Percentiles rank a stretch among this genome's conserved stretches.
Evolutionary conservation across 164 flowering plant species (phyloP).

Genomic region (Berberis vulgaris): DNA sequence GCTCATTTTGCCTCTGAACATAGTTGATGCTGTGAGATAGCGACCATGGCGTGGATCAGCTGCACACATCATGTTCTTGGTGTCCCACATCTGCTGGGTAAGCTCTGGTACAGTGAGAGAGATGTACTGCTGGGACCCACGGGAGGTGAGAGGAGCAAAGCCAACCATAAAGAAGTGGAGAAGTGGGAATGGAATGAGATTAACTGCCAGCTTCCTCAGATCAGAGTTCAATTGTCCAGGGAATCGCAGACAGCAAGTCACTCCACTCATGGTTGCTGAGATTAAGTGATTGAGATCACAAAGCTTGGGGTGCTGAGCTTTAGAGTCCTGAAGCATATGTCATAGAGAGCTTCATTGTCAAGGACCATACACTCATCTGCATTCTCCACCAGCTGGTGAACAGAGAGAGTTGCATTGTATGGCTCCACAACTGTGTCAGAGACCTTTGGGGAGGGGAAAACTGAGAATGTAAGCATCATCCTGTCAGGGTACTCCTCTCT

Average conservation of each 20-base stretch:
- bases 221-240: slow-evolving; percentile 16
- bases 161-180: slow-evolving; percentile 22
- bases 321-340: too few species aligned
- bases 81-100: slow-evolving; percentile 21
- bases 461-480: too few species aligned
- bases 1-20: slow-evolving; percentile 18
- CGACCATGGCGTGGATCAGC: slow-evolving; percentile 13
- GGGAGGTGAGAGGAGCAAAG: slow-evolving; percentile 19
- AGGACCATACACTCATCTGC: too few species aligned
- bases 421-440: too few species aligned
- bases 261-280: slow-evolving; percentile 18
- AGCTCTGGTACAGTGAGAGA: slow-evolving; percentile 18
- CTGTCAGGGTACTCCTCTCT: too few species aligned
- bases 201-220: slow-evolving; percentile 16
- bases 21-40: slow-evolving; percentile 15
- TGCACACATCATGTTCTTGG: slow-evolving; percentile 16
- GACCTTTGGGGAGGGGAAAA: too few species aligned
- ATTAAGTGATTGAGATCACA: slow-evolving; percentile 16
- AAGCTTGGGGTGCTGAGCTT: neutral
- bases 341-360: too few species aligned
- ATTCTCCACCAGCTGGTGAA: too few species aligned
- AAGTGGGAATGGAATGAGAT: slow-evolving; percentile 16
- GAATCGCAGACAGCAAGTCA: slow-evolving; percentile 16
- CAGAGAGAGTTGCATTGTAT: too few species aligned
- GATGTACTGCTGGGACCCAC: slow-evolving; percentile 21